Percentiles rank a stretch among this genome's conserved stretches.
These are phyloP conservation scores for Exobasidium cylindrosporum DNA, from an alignment of 1,284 basidiomycete species.

Conservation along the genomic window DNA sequence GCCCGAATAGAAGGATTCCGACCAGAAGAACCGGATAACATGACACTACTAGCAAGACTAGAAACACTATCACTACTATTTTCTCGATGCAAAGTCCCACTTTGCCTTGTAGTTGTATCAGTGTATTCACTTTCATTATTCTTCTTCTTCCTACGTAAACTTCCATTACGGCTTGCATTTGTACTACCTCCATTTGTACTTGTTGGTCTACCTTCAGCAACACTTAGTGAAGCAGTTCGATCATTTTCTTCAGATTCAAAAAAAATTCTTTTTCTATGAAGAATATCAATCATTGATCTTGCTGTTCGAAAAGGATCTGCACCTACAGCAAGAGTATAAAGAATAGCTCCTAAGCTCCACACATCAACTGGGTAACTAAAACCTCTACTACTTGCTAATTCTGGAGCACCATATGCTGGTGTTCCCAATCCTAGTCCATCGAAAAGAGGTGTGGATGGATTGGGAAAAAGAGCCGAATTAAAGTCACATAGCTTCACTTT, in stretches of 20 bases:
- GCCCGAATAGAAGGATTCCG: conserved; percentile 4
- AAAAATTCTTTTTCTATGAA: conserved; percentile 46
- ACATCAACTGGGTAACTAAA: conserved; percentile 49
- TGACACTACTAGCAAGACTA: conserved; percentile 31
- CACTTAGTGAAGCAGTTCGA: conserved; percentile 32
- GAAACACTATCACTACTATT: conserved; percentile 41
- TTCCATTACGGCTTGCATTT: conserved; percentile 26
- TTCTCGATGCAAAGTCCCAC: conserved; percentile 20
- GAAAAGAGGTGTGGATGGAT: conserved; percentile 32
- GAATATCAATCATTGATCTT: conserved; percentile 45
- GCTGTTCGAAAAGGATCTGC: conserved; percentile 45
- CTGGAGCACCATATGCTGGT: conserved; percentile 51
- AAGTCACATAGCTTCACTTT: conserved; percentile 51
- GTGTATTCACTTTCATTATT: background rate
- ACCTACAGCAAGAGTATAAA: conserved; percentile 50
- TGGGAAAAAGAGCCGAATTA: conserved; percentile 51
- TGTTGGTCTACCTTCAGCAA: conserved; percentile 23
- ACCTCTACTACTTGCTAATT: conserved; percentile 28
- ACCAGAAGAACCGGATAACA: background rate
- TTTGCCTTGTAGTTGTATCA: background rate
- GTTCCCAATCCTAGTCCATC: conserved; percentile 49
- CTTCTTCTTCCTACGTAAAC: conserved; percentile 25
- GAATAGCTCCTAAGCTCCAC: conserved; percentile 47
- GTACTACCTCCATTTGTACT: conserved; percentile 22
- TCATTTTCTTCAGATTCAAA: conserved; percentile 51